Base-by-base conservation (phyloP, 306 rosid genomes). In the Purshia tridentata region DNA sequence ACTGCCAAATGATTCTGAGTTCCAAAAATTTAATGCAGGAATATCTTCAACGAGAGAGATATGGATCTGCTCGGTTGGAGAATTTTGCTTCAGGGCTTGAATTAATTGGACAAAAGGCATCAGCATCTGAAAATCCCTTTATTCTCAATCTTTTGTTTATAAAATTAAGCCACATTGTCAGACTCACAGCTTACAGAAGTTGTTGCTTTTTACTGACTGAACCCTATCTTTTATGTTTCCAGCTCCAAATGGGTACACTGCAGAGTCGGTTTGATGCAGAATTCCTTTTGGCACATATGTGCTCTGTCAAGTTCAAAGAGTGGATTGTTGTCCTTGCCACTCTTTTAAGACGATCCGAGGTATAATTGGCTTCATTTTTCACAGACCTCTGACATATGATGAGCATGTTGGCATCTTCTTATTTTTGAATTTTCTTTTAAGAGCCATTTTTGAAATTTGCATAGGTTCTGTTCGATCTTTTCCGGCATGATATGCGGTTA, bases 241-340 rank as follows among this genome's bases (percentile, higher is more conserved):
- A 91, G 99, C 96, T 94, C 82, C 96, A 87, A 85, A 91, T 91
- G 95, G 91, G 60, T 81, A 91, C 91, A 29, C 78, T 88, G 69
- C 96, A 94, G 82, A 94, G 96, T 72, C 89, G 97, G 70, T 79
- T 94, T 91, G 99, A 94, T 76, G 99, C 97, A 12, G 97, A 94
- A 75, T 94, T 94, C 80, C 97, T 89, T 74, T 82, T 94, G 83
- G 93, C 96, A 63, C 90, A 89, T 65, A 89, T 94, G 99, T 91
- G 99, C 84, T 91, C 95, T 14, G 97, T 94, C 77, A 94, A 91
- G 84, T 94, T 94, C 74, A 91, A 91, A 84, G 97, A 94, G 83
- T 94, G 99, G 99, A 94, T 94, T 81, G 99, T 91, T 72, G 99
- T 91, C 74, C 83, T 91, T 66, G 99, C 97, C 23, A 94, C 99